Evolutionary conservation across 352 stramenopile species (phyloP).

Genomic region (Phytophthora cactorum): DNA sequence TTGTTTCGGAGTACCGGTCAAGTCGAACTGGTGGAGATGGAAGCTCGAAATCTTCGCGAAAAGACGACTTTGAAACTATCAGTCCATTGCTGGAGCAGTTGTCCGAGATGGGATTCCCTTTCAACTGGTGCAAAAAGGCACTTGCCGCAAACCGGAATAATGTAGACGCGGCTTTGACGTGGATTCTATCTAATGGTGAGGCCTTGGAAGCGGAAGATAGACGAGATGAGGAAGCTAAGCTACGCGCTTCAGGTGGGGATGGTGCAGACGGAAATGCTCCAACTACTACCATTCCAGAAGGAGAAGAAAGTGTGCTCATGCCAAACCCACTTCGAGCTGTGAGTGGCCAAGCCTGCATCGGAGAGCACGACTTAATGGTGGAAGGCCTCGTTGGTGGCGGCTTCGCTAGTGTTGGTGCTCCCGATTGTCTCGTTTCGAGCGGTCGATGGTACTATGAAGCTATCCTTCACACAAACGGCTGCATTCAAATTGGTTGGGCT

Average conservation of each 20-base stretch:
- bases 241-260: conserved; percentile 41
- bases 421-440: conserved; percentile 77
- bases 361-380: conserved; percentile 84
- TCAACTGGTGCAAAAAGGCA: conserved; percentile 93
- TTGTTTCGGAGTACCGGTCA: conserved; percentile 82
- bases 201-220: conserved; percentile 89
- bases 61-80: conserved; percentile 68
- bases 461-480: conserved; percentile 91
- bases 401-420: conserved; percentile 86
- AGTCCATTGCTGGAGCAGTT: conserved; percentile 87
- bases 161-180: conserved; percentile 92
- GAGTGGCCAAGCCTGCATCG: conserved; percentile 87
- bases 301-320: conserved; percentile 47
- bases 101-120: conserved; percentile 93
- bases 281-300: conserved; percentile 30
- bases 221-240: conserved; percentile 80
- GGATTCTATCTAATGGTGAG: conserved; percentile 93
- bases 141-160: conserved; percentile 90
- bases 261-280: conserved; percentile 30
- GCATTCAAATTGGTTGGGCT: conserved; percentile 95
- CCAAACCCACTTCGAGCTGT: conserved; percentile 85
- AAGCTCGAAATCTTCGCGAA: conserved; percentile 35
- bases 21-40: conserved; percentile 34
- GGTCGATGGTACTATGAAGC: conserved; percentile 94
- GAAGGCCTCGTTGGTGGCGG: conserved; percentile 85